Conservation (phyloP, 192 early-diverging fungal species). For the Entomortierella beljakovae region DNA sequence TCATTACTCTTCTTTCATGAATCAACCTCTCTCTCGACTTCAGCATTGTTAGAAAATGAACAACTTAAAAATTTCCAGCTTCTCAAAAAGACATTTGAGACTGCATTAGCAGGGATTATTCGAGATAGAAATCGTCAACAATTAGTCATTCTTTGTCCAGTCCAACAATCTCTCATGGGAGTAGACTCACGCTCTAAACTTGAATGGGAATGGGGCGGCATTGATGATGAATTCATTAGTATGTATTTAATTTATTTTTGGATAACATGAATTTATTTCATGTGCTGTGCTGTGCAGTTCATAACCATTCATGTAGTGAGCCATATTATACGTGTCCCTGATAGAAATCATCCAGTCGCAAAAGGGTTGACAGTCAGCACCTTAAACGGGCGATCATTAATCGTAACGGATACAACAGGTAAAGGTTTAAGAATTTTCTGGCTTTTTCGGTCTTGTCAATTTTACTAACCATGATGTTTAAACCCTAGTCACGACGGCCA, state of each 20-base stretch:
- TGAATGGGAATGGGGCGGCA: slow-evolving; percentile 54
- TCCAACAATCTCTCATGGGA: slow-evolving; percentile 40
- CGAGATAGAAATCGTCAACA: slow-evolving; percentile 27
- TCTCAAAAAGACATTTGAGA: slow-evolving; percentile 30
- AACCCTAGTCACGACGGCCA: slow-evolving; percentile 41
- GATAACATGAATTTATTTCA: not conserved
- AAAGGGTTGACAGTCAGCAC: slow-evolving; percentile 23
- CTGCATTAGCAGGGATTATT: slow-evolving; percentile 15
- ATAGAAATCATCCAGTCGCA: slow-evolving; percentile 32
- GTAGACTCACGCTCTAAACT: slow-evolving; percentile 16
- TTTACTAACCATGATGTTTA: not conserved
- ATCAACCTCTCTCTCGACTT: slow-evolving; percentile 27
- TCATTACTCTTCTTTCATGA: slow-evolving; percentile 51
- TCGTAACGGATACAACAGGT: slow-evolving; percentile 48
- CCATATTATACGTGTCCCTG: slow-evolving; percentile 36
- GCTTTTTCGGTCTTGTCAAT: no score
- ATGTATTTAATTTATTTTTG: not conserved
- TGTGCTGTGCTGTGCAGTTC: not conserved
- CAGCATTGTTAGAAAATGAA: slow-evolving; percentile 18
- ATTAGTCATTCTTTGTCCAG: slow-evolving; percentile 42
- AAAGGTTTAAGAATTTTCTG: no score
- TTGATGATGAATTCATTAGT: slow-evolving; percentile 51
- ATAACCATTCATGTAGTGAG: slow-evolving; percentile 25
- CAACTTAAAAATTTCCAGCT: slow-evolving; percentile 40
- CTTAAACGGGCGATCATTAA: slow-evolving; percentile 42